These are phyloP conservation scores for Ogataea ramenticola DNA, from an alignment of 805 yeast species.

Conservation along the genomic window DNA sequence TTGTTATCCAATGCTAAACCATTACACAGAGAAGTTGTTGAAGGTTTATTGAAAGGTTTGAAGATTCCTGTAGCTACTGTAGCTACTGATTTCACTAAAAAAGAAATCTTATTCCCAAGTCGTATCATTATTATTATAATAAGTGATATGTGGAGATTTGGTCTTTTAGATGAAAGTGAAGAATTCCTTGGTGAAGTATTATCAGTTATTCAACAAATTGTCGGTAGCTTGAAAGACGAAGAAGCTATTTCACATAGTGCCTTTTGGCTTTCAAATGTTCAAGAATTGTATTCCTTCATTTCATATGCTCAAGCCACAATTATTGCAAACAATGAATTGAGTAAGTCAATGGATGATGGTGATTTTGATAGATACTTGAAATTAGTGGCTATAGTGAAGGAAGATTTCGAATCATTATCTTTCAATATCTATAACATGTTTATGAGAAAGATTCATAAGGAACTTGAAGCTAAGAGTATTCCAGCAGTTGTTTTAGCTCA, in stretches of 20 bases:
- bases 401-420: constrained; percentile 87
- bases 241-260: constrained; percentile 89
- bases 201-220: constrained; percentile 78
- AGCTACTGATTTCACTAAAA: constrained; percentile 73
- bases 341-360: constrained; percentile 78
- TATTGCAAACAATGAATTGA: constrained; percentile 69
- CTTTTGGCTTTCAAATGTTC: constrained; percentile 95
- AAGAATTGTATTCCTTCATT: constrained; percentile 90
- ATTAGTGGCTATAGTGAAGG: constrained; percentile 84
- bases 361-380: constrained; percentile 88
- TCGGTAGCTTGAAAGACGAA: constrained; percentile 72
- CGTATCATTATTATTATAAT: constrained; percentile 86
- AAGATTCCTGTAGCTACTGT: constrained; percentile 82
- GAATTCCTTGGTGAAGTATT: constrained; percentile 84
- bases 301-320: constrained; percentile 92
- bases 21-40: constrained; percentile 77
- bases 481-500: constrained; percentile 95
- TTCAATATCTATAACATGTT: constrained; percentile 93
- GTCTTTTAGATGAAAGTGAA: constrained; percentile 87
- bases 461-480: constrained; percentile 82
- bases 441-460: constrained; percentile 92
- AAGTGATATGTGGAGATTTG: constrained; percentile 98
- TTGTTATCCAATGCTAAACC: constrained; percentile 63
- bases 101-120: constrained; percentile 94
- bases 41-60: constrained; percentile 77